phyloP scores from a whole-genome alignment of 352 stramenopile species.

The Phytophthora hybrid region DNA sequence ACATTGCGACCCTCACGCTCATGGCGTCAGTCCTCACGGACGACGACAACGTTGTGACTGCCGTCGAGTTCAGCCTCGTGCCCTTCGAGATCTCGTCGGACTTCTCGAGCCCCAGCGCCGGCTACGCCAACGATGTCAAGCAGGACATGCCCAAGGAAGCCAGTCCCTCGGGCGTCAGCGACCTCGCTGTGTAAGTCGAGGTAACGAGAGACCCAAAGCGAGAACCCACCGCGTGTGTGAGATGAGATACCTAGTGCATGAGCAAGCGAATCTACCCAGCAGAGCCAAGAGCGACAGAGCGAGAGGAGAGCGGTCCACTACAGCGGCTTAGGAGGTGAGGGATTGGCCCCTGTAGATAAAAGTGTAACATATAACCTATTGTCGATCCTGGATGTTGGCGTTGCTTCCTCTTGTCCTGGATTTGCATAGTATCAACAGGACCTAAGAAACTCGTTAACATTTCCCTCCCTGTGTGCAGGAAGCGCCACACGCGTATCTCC shows the following conservation, averaged over 20 bases:
- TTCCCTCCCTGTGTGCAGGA: neutral
- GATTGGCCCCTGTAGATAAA: constrained; percentile 41
- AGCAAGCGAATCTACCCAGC: constrained; percentile 26
- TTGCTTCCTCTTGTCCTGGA: neutral
- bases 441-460: too few relatives aligned
- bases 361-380: constrained; percentile 76
- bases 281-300: constrained; percentile 16
- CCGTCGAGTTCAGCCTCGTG: constrained; percentile 74
- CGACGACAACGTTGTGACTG: constrained; percentile 54
- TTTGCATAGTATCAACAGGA: too few relatives aligned
- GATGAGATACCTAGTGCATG: constrained; percentile 31
- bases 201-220: neutral
- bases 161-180: constrained; percentile 61
- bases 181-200: constrained; percentile 54
- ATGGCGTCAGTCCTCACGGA: constrained; percentile 67
- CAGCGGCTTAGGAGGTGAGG: constrained; percentile 31
- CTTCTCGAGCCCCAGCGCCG: constrained; percentile 25
- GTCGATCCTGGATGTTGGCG: constrained; percentile 20
- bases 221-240: constrained; percentile 16
- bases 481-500: neutral
- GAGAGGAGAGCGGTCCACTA: constrained; percentile 13
- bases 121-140: constrained; percentile 34
- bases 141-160: constrained; percentile 57
- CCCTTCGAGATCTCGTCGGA: constrained; percentile 67
- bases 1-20: constrained; percentile 62